Conservation (phyloP, 805 yeast genomes). For the Barnettozyma pratensis region DNA sequence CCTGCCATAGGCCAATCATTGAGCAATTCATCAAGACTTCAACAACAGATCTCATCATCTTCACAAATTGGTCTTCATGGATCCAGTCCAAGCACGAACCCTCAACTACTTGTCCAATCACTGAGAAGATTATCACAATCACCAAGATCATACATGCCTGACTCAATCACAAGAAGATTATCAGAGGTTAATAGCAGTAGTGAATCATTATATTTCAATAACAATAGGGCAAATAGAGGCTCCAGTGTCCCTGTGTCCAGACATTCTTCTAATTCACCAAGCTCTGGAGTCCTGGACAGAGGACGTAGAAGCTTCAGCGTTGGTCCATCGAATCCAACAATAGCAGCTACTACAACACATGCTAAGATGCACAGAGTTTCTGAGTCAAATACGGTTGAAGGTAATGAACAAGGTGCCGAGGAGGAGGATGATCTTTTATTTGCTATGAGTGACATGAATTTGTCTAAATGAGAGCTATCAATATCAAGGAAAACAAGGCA, state of each 20-base stretch:
- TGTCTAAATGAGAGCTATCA: slow-evolving; percentile 19
- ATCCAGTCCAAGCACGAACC: not conserved
- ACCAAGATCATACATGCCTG: slow-evolving; percentile 27
- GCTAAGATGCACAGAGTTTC: slow-evolving; percentile 25
- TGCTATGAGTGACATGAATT: slow-evolving; percentile 72
- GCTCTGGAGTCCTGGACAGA: slow-evolving; percentile 12
- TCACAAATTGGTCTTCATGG: not conserved
- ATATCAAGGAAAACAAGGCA: too few relatives aligned
- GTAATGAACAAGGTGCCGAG: slow-evolving; percentile 30
- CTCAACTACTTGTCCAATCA: slow-evolving; percentile 4
- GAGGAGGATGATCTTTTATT: slow-evolving; percentile 65
- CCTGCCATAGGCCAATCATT: not conserved
- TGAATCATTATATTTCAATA: slow-evolving; percentile 15
- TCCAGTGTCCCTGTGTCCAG: slow-evolving; percentile 13
- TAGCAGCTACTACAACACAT: slow-evolving; percentile 26
- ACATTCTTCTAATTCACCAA: slow-evolving; percentile 18
- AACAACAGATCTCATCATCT: not conserved
- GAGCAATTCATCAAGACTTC: not conserved
- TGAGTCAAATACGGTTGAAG: not conserved
- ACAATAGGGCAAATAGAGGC: slow-evolving; percentile 2
- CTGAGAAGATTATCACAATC: slow-evolving; percentile 26
- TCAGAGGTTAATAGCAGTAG: slow-evolving; percentile 22
- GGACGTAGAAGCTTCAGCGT: slow-evolving; percentile 15
- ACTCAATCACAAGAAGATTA: slow-evolving; percentile 28
- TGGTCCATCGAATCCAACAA: slow-evolving; percentile 29